Evolutionary conservation across 2,329 filamentous ascomycete genomes (phyloP).

Genomic region (Cercospora sp.): DNA sequence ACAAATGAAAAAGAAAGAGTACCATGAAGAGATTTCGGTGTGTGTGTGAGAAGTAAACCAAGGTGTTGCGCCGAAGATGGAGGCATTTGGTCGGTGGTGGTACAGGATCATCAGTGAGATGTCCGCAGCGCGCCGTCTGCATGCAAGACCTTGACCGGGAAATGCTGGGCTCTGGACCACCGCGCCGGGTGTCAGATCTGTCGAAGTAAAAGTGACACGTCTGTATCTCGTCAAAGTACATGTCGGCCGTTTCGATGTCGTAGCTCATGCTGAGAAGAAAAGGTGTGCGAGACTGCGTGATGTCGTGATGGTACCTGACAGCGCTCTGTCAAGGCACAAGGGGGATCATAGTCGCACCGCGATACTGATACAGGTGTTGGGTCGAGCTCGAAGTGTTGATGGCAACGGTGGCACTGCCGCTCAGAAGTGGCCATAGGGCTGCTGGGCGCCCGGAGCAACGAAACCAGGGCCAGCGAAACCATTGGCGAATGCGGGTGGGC

Average conservation of each 20-base stretch:
- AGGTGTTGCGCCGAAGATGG: slow-evolving; percentile 17
- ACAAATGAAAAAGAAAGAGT: slow-evolving; percentile 20
- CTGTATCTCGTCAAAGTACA: slow-evolving; percentile 21
- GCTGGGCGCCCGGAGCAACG: slow-evolving; percentile 23
- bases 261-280: slow-evolving; percentile 26
- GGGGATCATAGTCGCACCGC: slow-evolving; percentile 13
- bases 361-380: slow-evolving; percentile 26
- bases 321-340: slow-evolving; percentile 17
- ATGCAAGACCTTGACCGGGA: slow-evolving; percentile 20
- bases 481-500: slow-evolving; percentile 25
- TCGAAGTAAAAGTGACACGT: slow-evolving; percentile 20
- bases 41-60: slow-evolving; percentile 10
- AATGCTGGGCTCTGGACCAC: slow-evolving; percentile 20
- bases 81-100: slow-evolving; percentile 22
- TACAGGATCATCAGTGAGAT: slow-evolving; percentile 22
- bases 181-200: slow-evolving; percentile 22
- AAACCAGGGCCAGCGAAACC: slow-evolving; percentile 29
- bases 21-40: slow-evolving; percentile 2
- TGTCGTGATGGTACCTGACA: slow-evolving; percentile 20
- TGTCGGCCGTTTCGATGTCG: slow-evolving; percentile 25
- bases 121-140: slow-evolving; percentile 20
- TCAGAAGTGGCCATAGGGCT: slow-evolving; percentile 35
- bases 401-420: slow-evolving; percentile 2
- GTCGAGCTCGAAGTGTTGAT: slow-evolving; percentile 10
- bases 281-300: slow-evolving; percentile 16